Conservation (phyloP, 1,284 basidiomycete species). For the Ceratobasidium sp. region DNA sequence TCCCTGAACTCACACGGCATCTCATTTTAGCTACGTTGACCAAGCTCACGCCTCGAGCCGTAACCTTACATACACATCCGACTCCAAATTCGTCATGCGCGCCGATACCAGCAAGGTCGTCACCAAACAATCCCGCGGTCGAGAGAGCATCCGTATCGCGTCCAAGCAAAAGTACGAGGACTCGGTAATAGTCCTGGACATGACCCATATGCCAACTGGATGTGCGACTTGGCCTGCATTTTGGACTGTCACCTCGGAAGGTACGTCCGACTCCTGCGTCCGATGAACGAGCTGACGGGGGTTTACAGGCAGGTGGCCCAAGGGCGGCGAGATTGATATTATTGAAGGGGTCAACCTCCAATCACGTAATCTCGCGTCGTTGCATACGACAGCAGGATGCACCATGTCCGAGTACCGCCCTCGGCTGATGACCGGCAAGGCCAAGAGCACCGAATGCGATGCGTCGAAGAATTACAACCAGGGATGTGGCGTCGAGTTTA, state of each 20-base stretch:
- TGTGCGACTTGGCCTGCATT: slow-evolving; percentile 70
- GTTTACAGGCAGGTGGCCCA: slow-evolving; percentile 58
- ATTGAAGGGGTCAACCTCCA: slow-evolving; percentile 55
- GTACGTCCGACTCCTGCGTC: neutral
- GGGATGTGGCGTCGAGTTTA: slow-evolving; percentile 65
- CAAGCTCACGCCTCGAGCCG: slow-evolving; percentile 49
- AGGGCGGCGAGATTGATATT: slow-evolving; percentile 59
- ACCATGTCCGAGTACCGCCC: slow-evolving; percentile 48
- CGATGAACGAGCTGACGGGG: slow-evolving; percentile 31
- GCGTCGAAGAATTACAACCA: slow-evolving; percentile 59
- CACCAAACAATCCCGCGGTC: slow-evolving; percentile 51
- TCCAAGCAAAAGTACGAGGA: slow-evolving; percentile 56
- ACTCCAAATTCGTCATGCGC: slow-evolving; percentile 59
- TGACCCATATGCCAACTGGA: slow-evolving; percentile 59
- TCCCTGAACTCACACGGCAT: neutral
- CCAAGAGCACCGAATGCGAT: slow-evolving; percentile 58
- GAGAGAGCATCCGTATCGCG: slow-evolving; percentile 59
- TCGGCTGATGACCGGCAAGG: slow-evolving; percentile 45
- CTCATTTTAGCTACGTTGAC: slow-evolving; percentile 39
- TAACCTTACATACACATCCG: slow-evolving; percentile 54
- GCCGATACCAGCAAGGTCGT: slow-evolving; percentile 55
- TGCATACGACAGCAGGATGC: slow-evolving; percentile 62
- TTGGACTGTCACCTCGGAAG: slow-evolving; percentile 59
- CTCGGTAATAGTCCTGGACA: slow-evolving; percentile 57
- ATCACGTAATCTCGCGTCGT: slow-evolving; percentile 56